Conservation (phyloP, 2,329 filamentous ascomycete species). For the Aspergillus brunneoviolaceus region DNA sequence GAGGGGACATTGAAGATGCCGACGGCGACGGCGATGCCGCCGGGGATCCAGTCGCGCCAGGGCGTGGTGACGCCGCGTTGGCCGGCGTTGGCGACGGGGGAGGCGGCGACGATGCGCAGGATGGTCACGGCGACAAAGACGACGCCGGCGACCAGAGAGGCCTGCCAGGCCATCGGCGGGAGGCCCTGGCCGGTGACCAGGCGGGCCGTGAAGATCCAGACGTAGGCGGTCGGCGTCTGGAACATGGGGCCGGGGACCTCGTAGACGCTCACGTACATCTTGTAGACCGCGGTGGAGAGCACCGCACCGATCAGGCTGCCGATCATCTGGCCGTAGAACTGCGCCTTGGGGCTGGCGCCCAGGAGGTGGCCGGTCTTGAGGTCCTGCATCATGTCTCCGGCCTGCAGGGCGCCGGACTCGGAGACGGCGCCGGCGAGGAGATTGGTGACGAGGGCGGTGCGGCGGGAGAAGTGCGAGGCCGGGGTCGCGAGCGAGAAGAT, state of each 20-base stretch:
- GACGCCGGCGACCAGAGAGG: slow-evolving; percentile 70
- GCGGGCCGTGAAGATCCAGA: slow-evolving; percentile 96
- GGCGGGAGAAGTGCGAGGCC: slow-evolving; percentile 72
- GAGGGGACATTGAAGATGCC: slow-evolving; percentile 98
- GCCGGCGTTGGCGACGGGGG: slow-evolving; percentile 31
- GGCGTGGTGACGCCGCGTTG: slow-evolving; percentile 38
- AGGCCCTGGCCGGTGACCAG: slow-evolving; percentile 88
- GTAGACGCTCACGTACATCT: slow-evolving; percentile 87
- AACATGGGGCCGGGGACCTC: slow-evolving; percentile 84
- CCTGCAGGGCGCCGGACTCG: slow-evolving; percentile 83
- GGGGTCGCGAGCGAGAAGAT: slow-evolving; percentile 92
- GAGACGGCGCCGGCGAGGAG: slow-evolving; percentile 87
- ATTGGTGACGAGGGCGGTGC: slow-evolving; percentile 85
- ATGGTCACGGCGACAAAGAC: slow-evolving; percentile 73
- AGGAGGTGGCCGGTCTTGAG: slow-evolving; percentile 93
- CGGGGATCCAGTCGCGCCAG: slow-evolving; percentile 78
- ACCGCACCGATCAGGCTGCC: slow-evolving; percentile 84
- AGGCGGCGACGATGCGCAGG: slow-evolving; percentile 60
- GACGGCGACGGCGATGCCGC: slow-evolving; percentile 93
- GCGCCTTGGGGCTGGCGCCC: slow-evolving; percentile 86
- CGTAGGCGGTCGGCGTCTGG: slow-evolving; percentile 89
- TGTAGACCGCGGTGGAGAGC: slow-evolving; percentile 82
- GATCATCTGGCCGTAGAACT: slow-evolving; percentile 96
- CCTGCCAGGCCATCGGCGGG: slow-evolving; percentile 78
- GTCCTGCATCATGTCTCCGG: slow-evolving; percentile 95